Conservation (phyloP, 2,329 filamentous ascomycete genomes). For the Trichoderma arundinaceum region DNA sequence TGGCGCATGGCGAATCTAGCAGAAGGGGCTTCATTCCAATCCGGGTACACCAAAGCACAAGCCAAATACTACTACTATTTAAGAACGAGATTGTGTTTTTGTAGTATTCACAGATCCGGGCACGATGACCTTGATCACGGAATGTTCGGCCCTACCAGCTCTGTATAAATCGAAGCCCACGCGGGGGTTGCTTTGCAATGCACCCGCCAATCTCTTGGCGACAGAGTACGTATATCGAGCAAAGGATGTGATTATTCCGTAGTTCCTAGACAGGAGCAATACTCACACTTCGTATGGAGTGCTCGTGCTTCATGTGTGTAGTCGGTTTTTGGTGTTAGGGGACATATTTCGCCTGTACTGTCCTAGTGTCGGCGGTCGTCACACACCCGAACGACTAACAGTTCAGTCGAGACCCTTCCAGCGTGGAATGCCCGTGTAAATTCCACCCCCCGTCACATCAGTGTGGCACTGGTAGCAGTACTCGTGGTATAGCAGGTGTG, state of each 20-base stretch:
- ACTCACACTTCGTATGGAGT: background rate
- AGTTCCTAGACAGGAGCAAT: background rate
- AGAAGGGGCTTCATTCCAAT: background rate
- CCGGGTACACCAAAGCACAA: background rate
- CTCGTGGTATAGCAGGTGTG: constrained; percentile 13
- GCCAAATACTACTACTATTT: background rate
- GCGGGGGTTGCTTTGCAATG: background rate
- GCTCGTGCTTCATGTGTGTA: background rate
- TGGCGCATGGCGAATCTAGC: constrained; percentile 13
- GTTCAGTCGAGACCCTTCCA: constrained; percentile 30
- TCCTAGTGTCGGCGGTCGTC: constrained; percentile 19
- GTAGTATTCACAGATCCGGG: background rate
- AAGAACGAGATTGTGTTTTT: background rate
- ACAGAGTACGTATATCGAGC: background rate
- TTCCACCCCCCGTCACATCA: constrained; percentile 12
- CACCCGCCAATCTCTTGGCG: background rate
- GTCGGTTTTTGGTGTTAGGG: constrained; percentile 2
- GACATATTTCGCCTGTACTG: background rate
- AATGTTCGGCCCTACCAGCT: background rate
- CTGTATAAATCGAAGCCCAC: background rate
- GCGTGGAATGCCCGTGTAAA: constrained; percentile 18
- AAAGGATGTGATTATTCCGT: background rate
- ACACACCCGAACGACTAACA: constrained; percentile 5
- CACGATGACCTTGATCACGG: background rate
- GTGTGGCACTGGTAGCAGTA: constrained; percentile 21